Base-by-base conservation (phyloP, 2,329 filamentous ascomycete species). In the Penicillium sp. region DNA sequence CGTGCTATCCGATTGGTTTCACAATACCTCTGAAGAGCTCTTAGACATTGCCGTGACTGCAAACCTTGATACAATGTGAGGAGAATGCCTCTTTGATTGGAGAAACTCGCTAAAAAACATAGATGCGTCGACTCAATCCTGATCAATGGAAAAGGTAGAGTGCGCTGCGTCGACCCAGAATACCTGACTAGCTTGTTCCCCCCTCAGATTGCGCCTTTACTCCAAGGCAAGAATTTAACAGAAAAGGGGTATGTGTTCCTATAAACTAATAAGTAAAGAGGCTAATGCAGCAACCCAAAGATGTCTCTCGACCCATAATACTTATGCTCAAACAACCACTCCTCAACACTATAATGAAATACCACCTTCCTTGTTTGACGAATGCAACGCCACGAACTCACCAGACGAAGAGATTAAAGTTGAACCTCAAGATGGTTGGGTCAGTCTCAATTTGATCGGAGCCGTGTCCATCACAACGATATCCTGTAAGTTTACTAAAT, bases 51-150 rank as follows among this genome's bases (percentile, higher is more conserved):
- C 68, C 39, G 18, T 60, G 9, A 39, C 57, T 18, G 62, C 62
- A 24, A 16, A 54, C 4, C 16, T 54, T 10, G 46, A 54, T 16
- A 32, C 34, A 34, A 16, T 52, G 49, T 40, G 27, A 43, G 44
- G 44, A 22, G 21, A 18, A 31, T 14, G 16, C 8, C 0, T 4
- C 34, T 11, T 16, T 7, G 16, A 8, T 16, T 10, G 14, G 27
- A 31, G 9, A 16, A 22, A 4, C 2, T 11, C 21, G 9, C 46
- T 48, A 16, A 27, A 60, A 67, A 24, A 67, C 72, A 21, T 72
- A 78, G 52, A 0, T 86, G 84, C 70, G 81, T 82, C 58, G 83
- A 86, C 58, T 79, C 83, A 0, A 71, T 87, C n/a, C 68, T 86
- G 4, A 73, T 86, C 53, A 86, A 87, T 53, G 84, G 84, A 32